Evolutionary conservation across 2,329 filamentous ascomycete genomes (phyloP), one percentile per base, ranked within the genome.

Genomic region (Fusarium keratoplasticum): DNA sequence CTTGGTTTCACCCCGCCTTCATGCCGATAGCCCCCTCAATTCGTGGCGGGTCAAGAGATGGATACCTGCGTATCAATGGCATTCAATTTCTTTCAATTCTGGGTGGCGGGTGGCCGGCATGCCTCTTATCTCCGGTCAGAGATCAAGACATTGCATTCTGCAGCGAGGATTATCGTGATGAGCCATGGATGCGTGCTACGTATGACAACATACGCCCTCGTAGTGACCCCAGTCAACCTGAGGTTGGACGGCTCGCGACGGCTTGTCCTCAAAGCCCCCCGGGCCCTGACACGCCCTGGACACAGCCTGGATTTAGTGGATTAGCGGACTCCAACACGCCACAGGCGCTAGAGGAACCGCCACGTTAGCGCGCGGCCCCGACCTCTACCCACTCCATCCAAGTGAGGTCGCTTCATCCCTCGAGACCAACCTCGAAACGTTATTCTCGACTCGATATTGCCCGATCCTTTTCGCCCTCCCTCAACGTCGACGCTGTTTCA

Each of bases 261-360:
- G 59, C 44, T 67, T 63, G 36, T 40, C 58, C 13, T 33, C 25
- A 52, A 54, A 55, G 29, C 52, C 52, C 54, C n/a, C 29, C n/a
- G 6, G 27, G 18, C 52, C 52, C 54, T 58, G 54, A 40, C 55
- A 22, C 14, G n/a, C 61, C 69, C 65, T 40, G 40, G 57, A 55
- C 27, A 36, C 44, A 61, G 52, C 57, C 64, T 73, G 61, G 29
- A 54, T 71, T 52, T 70, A 77, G 73, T 69, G 63, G 63, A 47
- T 36, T 76, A 74, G 66, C 54, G 64, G 63, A 25, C 66, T 57
- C 60, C 22, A 67, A 71, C 63, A 70, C 69, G 68, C 76, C 67
- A 75, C 72, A 77, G 61, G 69, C 70, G 69, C 74, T 75, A 76
- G 66, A 74, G 47, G 65, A 76, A 68, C 74, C 71, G 67, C 73